Percentiles rank a stretch among this genome's conserved stretches.
Evolutionary conservation across 768 basidiomycete species (phyloP).

Genomic region (Russula emetica): DNA sequence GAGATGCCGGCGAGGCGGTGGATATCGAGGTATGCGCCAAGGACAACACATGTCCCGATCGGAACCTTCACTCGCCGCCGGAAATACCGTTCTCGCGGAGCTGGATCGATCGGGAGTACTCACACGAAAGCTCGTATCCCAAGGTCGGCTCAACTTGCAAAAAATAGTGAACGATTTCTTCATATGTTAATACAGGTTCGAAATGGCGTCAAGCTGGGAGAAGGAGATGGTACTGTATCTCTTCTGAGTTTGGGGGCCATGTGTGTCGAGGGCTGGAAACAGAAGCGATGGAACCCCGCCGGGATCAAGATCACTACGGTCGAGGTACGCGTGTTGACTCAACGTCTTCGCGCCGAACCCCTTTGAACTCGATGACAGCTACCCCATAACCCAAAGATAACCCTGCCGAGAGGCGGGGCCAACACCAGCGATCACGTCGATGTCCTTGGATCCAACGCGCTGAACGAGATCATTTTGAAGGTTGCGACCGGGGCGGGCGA

Average conservation of each 20-base stretch:
- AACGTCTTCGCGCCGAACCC: background rate
- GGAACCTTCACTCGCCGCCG: conserved; percentile 43
- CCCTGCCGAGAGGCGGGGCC: conserved; percentile 83
- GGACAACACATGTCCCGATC: conserved; percentile 39
- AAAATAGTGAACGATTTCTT: background rate
- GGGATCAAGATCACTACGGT: conserved; percentile 83
- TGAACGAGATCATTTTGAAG: conserved; percentile 90
- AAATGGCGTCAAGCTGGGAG: conserved; percentile 88
- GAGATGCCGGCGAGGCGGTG: background rate
- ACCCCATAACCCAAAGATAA: conserved; percentile 69
- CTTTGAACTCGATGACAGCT: conserved; percentile 43
- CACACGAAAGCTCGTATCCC: conserved; percentile 55
- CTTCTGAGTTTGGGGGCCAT: conserved; percentile 86
- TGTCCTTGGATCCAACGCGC: conserved; percentile 58
- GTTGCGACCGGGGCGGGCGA: conserved; percentile 80
- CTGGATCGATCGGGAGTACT: conserved; percentile 85
- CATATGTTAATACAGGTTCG: conserved; percentile 42
- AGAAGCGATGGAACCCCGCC: conserved; percentile 85
- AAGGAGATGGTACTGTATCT: conserved; percentile 93
- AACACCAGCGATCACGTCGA: conserved; percentile 89
- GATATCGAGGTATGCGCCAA: conserved; percentile 42
- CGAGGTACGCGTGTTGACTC: conserved; percentile 51
- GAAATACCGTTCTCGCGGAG: conserved; percentile 57
- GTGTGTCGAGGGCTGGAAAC: conserved; percentile 95
- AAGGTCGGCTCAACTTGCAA: conserved; percentile 39